These are phyloP conservation scores for Argentina anserina DNA, from an alignment of 306 rosid species.

Conservation along the genomic window DNA sequence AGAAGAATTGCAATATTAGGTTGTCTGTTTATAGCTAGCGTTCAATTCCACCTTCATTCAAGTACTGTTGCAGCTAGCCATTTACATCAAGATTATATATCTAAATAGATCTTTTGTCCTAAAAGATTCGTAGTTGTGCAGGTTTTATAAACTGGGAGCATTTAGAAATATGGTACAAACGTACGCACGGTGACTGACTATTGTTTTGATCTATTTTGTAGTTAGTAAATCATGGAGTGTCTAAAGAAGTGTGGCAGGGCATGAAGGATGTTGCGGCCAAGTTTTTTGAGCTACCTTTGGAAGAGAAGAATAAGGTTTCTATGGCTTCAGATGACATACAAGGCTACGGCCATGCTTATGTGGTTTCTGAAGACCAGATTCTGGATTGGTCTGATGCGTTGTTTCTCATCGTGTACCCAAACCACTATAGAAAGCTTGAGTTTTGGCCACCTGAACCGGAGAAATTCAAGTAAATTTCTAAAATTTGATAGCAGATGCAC, in stretches of 20 bases:
- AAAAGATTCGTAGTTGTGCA: no score
- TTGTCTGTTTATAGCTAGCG: no score
- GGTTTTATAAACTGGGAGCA: no score
- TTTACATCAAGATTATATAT: no score
- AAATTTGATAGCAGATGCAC: background rate
- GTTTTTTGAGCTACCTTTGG: constrained; percentile 1
- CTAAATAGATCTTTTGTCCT: no score
- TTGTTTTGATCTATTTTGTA: background rate
- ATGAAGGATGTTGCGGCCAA: background rate
- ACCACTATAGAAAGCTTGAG: constrained; percentile 16
- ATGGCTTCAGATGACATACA: background rate
- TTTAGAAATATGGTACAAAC: no score
- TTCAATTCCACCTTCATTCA: no score
- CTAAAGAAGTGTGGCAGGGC: background rate
- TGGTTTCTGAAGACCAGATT: background rate
- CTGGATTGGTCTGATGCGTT: background rate
- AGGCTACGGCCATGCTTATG: background rate
- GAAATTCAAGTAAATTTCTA: constrained; percentile 16
- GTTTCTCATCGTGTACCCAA: constrained; percentile 10
- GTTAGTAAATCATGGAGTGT: constrained; percentile 10
- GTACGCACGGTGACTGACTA: no score
- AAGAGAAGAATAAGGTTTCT: background rate
- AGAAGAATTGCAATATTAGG: no score
- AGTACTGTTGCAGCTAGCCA: no score
- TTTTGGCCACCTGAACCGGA: constrained; percentile 34